A percentile compares a stretch with the other conserved stretches of the same genome.
Conservation (phyloP, 2,329 filamentous ascomycete species). For the Leptographium radiaticola region DNA sequence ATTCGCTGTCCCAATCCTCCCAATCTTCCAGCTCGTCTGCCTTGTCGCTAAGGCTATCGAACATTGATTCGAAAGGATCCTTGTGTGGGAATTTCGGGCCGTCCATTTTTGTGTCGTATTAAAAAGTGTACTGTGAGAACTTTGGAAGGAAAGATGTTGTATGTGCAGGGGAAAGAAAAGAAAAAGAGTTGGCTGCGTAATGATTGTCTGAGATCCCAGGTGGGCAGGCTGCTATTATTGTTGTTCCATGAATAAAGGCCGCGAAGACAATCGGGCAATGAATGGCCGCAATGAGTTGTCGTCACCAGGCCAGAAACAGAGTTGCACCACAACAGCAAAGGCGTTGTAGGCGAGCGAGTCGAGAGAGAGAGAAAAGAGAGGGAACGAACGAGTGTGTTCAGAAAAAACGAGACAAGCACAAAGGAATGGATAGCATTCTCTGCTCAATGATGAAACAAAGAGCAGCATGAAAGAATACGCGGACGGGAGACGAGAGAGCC, state of each 20-base stretch:
- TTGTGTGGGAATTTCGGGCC: conserved; percentile 11
- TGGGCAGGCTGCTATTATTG: background rate
- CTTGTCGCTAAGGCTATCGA: background rate
- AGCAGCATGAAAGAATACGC: background rate
- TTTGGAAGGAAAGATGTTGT: background rate
- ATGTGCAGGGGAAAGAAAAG: background rate
- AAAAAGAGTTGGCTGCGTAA: background rate
- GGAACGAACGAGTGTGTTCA: background rate
- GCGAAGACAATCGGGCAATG: background rate
- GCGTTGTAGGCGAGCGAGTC: background rate
- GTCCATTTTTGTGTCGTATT: conserved; percentile 13
- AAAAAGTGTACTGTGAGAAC: background rate
- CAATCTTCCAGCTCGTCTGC: conserved; percentile 27
- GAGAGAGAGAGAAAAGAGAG: background rate
- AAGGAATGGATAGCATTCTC: background rate
- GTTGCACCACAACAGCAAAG: background rate
- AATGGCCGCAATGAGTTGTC: background rate
- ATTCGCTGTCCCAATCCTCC: conserved; percentile 43
- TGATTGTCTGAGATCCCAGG: background rate
- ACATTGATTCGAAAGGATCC: conserved; percentile 9
- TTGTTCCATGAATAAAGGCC: background rate
- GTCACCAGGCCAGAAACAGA: background rate
- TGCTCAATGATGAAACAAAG: background rate
- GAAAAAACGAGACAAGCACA: background rate
- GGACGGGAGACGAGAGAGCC: conserved; percentile 1